Percentiles rank a stretch among this genome's conserved stretches.
Conservation (phyloP, 176 grass and related monocot species). For the Puccinellia tenuiflora region DNA sequence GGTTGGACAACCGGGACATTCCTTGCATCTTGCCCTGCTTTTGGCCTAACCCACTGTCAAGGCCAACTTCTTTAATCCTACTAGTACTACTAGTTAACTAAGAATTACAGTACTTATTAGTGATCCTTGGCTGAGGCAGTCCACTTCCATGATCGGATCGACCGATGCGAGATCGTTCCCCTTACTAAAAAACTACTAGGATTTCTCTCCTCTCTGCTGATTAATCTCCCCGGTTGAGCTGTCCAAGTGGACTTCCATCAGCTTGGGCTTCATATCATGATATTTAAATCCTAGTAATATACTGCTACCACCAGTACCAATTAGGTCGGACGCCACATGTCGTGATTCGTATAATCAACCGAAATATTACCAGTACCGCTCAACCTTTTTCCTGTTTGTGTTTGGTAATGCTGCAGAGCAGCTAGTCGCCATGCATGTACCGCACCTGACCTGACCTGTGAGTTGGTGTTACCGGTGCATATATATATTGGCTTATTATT, state of each 20-base stretch:
- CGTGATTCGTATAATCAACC: neutral
- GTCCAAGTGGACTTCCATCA: slow-evolving; percentile 35
- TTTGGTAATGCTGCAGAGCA: neutral
- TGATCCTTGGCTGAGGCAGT: neutral
- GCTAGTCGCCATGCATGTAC: neutral
- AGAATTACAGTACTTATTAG: no score
- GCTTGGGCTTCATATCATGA: no score
- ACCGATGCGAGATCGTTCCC: neutral
- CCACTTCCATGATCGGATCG: slow-evolving; percentile 15
- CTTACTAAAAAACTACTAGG: neutral
- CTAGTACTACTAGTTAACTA: no score
- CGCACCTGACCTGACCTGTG: slow-evolving; percentile 16
- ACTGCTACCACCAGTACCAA: neutral
- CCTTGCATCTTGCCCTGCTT: slow-evolving; percentile 25
- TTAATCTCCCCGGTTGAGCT: slow-evolving; percentile 3
- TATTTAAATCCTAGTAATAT: no score
- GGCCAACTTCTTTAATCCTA: slow-evolving; percentile 7
- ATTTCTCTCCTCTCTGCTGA: no score
- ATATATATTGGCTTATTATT: neutral
- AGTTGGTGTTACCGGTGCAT: neutral
- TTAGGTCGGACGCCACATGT: neutral
- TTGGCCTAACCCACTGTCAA: slow-evolving; percentile 34
- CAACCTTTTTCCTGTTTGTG: neutral
- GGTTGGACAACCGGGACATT: slow-evolving; percentile 33
- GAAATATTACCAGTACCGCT: neutral